Evolutionary conservation across 1,139 yeast genomes (phyloP).

Genomic region (Suhomyces bolitotheri): DNA sequence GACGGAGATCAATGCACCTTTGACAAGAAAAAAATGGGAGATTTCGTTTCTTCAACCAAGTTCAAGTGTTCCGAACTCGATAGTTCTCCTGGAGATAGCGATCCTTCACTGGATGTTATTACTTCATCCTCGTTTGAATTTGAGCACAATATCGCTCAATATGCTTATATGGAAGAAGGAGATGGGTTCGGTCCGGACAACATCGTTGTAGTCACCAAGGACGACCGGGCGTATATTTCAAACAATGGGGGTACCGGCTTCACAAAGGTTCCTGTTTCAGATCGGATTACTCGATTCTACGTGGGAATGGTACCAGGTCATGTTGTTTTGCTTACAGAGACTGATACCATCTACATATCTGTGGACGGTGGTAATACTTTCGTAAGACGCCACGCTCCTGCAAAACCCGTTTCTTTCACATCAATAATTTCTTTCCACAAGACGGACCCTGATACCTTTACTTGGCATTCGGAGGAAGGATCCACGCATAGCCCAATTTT

Average conservation of each 20-base stretch:
- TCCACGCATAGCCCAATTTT: conserved; percentile 50
- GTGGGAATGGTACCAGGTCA: conserved; percentile 66
- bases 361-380: conserved; percentile 68
- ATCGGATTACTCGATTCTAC: conserved; percentile 52
- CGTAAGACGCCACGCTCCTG: conserved; percentile 49
- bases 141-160: conserved; percentile 51
- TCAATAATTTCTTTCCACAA: conserved; percentile 58
- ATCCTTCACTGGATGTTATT: conserved; percentile 27
- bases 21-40: conserved; percentile 27
- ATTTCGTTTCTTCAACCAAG: conserved; percentile 27
- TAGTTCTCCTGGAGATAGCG: conserved; percentile 23
- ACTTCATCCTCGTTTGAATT: conserved; percentile 26
- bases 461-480: conserved; percentile 65
- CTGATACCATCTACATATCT: conserved; percentile 55
- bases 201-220: conserved; percentile 57
- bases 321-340: conserved; percentile 59
- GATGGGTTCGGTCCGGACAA: conserved; percentile 60
- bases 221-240: conserved; percentile 57
- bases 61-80: conserved; percentile 35
- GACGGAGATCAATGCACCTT: conserved; percentile 53
- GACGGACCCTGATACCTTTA: conserved; percentile 53
- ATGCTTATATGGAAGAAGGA: conserved; percentile 54
- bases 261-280: conserved; percentile 47
- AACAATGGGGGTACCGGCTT: conserved; percentile 77
- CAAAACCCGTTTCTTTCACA: conserved; percentile 32